phyloP scores from a whole-genome alignment of 768 basidiomycete species.

The Ephemerocybe angulata region DNA sequence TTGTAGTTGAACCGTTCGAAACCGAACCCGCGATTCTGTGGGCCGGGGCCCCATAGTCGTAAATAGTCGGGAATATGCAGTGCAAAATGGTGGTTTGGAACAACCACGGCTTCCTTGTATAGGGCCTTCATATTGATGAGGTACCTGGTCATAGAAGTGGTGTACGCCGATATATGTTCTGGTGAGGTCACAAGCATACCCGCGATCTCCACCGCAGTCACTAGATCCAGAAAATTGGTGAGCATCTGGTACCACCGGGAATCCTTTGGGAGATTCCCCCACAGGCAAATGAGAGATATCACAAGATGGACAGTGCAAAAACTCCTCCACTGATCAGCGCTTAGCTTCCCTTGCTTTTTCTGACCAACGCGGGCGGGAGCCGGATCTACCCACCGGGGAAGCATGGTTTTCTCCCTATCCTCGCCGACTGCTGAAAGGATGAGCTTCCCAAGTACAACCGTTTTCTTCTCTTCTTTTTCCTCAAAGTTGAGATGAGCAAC shows the following conservation, averaged over 20 bases:
- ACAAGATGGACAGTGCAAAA: constrained; percentile 29
- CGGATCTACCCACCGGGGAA: constrained; percentile 17
- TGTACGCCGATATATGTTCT: constrained; percentile 8
- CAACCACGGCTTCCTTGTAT: constrained; percentile 21
- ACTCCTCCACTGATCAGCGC: constrained; percentile 33
- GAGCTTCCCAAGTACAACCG: neutral
- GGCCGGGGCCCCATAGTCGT: constrained; percentile 25
- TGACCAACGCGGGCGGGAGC: constrained; percentile 13
- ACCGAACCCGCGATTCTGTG: neutral
- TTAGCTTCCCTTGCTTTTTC: constrained; percentile 25
- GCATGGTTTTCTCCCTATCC: constrained; percentile 10
- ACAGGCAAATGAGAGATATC: constrained; percentile 33
- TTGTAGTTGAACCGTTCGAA: constrained; percentile 2
- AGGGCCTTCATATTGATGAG: constrained; percentile 14
- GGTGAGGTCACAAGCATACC: constrained; percentile 13
- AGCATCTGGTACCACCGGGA: constrained; percentile 18
- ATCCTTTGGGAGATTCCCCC: constrained; percentile 18
- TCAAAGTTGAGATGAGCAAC: neutral
- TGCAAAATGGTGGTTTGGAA: constrained; percentile 28
- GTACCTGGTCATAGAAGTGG: constrained; percentile 17
- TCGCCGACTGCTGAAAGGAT: neutral
- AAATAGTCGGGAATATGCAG: constrained; percentile 27
- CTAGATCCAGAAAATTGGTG: constrained; percentile 29
- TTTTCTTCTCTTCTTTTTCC: neutral
- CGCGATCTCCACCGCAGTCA: constrained; percentile 19